Conservation (phyloP, 495 filamentous ascomycete species). For the Neurospora hispaniola region DNA sequence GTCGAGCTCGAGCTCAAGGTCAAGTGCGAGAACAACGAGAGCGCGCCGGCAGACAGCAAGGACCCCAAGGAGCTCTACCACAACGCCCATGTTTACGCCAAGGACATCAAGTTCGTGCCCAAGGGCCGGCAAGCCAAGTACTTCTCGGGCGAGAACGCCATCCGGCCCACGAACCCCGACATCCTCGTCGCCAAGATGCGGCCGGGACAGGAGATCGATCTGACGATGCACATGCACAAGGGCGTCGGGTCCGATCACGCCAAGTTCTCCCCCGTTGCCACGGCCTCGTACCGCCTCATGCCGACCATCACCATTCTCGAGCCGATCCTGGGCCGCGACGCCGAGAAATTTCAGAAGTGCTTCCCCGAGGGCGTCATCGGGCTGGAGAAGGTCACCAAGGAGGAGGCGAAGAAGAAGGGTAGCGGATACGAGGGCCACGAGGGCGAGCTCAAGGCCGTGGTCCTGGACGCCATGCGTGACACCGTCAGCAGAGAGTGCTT, state of each 20-base stretch:
- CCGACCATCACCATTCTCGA: conserved; percentile 71
- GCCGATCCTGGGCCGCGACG: conserved; percentile 78
- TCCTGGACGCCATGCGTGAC: conserved; percentile 71
- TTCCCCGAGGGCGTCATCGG: conserved; percentile 86
- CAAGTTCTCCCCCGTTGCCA: conserved; percentile 95
- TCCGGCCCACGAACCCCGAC: conserved; percentile 74
- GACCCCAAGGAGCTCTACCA: conserved; percentile 78
- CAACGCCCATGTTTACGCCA: conserved; percentile 79
- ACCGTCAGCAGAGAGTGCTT: conserved; percentile 90
- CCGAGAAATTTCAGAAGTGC: conserved; percentile 80
- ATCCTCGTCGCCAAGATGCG: conserved; percentile 92
- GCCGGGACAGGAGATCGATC: conserved; percentile 74
- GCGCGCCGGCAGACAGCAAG: conserved; percentile 55
- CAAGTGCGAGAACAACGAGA: conserved; percentile 64
- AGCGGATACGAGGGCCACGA: conserved; percentile 62
- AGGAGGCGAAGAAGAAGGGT: conserved; percentile 49
- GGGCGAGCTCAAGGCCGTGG: conserved; percentile 75
- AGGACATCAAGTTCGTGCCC: conserved; percentile 63
- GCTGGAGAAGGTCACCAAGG: conserved; percentile 57
- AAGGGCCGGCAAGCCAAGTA: conserved; percentile 59
- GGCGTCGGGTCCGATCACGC: conserved; percentile 92
- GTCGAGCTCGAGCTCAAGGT: conserved; percentile 60
- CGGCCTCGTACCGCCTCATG: conserved; percentile 81
- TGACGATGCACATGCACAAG: conserved; percentile 83
- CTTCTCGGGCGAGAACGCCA: conserved; percentile 55